These are phyloP conservation scores for Trypanosoma theileri DNA, from an alignment of 208 protist genomes.

Conservation along the genomic window DNA sequence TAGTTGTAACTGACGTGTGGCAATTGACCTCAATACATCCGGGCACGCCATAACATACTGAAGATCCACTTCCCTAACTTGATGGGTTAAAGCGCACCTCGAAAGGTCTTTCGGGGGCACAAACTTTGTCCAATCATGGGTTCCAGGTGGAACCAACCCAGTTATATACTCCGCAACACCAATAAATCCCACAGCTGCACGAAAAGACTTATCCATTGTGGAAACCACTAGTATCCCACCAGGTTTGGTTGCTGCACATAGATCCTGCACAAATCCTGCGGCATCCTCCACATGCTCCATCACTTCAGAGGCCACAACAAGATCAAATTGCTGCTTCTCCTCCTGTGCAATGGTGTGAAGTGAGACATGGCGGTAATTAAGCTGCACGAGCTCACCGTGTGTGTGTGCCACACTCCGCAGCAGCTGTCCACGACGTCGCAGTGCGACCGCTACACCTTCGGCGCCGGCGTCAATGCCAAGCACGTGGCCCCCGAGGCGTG, in stretches of 20 bases:
- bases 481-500: conserved; percentile 85
- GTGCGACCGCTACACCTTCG: conserved; percentile 82
- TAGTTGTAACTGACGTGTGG: conserved; percentile 59
- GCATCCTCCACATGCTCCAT: conserved; percentile 93
- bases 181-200: conserved; percentile 79
- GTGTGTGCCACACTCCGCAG: background rate
- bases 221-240: conserved; percentile 89
- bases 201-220: conserved; percentile 90
- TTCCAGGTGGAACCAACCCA: conserved; percentile 78
- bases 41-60: conserved; percentile 74
- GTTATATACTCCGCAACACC: conserved; percentile 85
- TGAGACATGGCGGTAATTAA: conserved; percentile 39
- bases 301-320: conserved; percentile 91
- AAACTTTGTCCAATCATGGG: conserved; percentile 93
- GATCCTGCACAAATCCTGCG: conserved; percentile 73
- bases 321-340: conserved; percentile 69
- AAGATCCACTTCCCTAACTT: conserved; percentile 63
- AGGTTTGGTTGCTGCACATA: conserved; percentile 78
- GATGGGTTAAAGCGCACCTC: conserved; percentile 37
- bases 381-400: too few species aligned
- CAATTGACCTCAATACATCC: conserved; percentile 56
- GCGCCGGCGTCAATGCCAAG: conserved; percentile 88
- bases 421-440: conserved; percentile 31
- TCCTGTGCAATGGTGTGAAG: conserved; percentile 57
- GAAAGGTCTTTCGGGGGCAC: conserved; percentile 80